These are phyloP conservation scores for Vinca minor DNA, from an alignment of 257 asterid genomes.

Conservation along the genomic window DNA sequence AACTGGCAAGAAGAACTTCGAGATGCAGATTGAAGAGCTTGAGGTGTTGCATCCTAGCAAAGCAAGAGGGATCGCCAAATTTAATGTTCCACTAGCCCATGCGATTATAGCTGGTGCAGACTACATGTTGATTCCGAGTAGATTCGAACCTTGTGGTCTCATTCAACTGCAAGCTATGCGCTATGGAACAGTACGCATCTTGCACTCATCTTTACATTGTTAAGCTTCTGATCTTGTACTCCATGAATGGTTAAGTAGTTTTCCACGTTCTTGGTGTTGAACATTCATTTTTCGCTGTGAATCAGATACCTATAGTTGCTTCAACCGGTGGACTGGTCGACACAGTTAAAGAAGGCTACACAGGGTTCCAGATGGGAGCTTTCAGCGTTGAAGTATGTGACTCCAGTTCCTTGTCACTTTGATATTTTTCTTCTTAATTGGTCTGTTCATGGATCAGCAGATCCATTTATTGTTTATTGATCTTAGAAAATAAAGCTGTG, in stretches of 20 bases:
- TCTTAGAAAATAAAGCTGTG: neutral
- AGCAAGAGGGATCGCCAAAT: constrained; percentile 81
- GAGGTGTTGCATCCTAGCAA: constrained; percentile 76
- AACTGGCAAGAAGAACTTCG: constrained; percentile 80
- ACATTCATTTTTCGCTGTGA: constrained; percentile 7
- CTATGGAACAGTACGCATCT: constrained; percentile 77
- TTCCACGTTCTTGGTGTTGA: neutral
- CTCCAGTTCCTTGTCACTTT: neutral
- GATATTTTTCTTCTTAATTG: neutral
- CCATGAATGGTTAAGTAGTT: neutral
- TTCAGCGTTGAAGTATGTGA: constrained; percentile 62
- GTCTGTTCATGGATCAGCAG: neutral
- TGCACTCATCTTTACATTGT: neutral
- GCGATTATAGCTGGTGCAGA: constrained; percentile 85
- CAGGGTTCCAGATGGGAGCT: constrained; percentile 96
- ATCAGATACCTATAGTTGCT: constrained; percentile 74
- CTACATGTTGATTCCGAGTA: constrained; percentile 76
- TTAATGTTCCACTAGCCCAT: constrained; percentile 86
- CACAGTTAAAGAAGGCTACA: constrained; percentile 80
- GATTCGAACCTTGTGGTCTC: constrained; percentile 99
- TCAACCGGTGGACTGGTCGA: constrained; percentile 98
- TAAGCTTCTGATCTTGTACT: neutral
- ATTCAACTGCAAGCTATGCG: constrained; percentile 97
- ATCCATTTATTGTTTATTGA: neutral
- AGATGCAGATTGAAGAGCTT: constrained; percentile 73